A percentile compares a stretch with the other conserved stretches of the same genome.
Evolutionary conservation across 164 flowering plant genomes (phyloP).

Genomic region (Sedum album): DNA sequence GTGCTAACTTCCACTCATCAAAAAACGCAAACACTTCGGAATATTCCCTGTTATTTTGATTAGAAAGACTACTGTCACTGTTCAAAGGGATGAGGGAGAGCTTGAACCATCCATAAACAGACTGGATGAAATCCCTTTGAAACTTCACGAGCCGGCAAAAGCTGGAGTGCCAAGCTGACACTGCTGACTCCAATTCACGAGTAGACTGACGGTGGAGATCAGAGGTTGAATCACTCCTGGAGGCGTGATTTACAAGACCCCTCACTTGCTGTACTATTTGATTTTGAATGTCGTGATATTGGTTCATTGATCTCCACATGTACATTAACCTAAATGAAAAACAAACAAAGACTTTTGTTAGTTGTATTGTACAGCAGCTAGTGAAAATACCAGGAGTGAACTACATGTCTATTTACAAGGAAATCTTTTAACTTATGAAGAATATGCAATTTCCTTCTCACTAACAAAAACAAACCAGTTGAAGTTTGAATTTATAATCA

Average conservation of each 20-base stretch:
- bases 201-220: conserved; percentile 87
- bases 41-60: conserved; percentile 17
- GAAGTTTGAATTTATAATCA: not conserved
- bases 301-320: conserved; percentile 98
- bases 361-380: not conserved
- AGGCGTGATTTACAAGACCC: conserved; percentile 61
- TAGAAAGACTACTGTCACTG: conserved; percentile 20
- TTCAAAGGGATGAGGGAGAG: conserved; percentile 51
- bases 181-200: conserved; percentile 80
- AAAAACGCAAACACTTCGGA: conserved; percentile 42
- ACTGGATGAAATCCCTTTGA: conserved; percentile 68
- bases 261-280: conserved; percentile 87
- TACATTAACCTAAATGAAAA: conserved; percentile 59
- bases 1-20: conserved; percentile 94
- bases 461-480: no score
- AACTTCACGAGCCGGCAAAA: conserved; percentile 70
- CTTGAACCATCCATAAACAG: conserved; percentile 85
- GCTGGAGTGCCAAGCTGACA: conserved; percentile 88
- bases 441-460: no score
- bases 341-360: not conserved
- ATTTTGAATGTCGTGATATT: conserved; percentile 73
- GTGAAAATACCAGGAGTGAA: not conserved
- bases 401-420: no score
- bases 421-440: no score
- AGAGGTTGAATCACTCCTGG: conserved; percentile 68